A percentile compares a stretch with the other conserved stretches of the same genome.
Conservation (phyloP, 1,139 yeast genomes). For the Yamadazyma buinensis region DNA sequence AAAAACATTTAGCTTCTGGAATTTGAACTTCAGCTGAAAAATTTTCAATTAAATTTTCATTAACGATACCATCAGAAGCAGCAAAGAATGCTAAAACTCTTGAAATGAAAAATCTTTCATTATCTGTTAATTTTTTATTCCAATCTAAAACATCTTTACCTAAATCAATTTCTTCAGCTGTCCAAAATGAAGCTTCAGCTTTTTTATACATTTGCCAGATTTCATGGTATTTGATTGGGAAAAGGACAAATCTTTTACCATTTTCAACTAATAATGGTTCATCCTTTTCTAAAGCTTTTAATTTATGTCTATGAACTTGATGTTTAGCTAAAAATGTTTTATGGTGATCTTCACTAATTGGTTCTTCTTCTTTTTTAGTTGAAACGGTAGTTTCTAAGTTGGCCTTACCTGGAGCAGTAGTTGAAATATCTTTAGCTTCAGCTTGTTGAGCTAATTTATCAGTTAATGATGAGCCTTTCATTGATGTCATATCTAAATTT, state of each 20-base stretch:
- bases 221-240: conserved; percentile 97
- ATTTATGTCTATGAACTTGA: conserved; percentile 63
- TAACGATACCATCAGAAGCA: conserved; percentile 96
- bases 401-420: conserved; percentile 18
- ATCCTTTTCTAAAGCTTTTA: conserved; percentile 75
- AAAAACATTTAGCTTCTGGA: conserved; percentile 98
- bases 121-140: conserved; percentile 78
- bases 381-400: conserved; percentile 10
- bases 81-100: conserved; percentile 97
- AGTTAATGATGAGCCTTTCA: conserved; percentile 37
- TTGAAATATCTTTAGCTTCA: conserved; percentile 35
- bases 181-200: conserved; percentile 99
- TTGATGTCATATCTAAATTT: conserved; percentile 32
- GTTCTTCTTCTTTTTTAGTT: conserved; percentile 10
- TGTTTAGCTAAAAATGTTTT: conserved; percentile 54
- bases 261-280: conserved; percentile 90
- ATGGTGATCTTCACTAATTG: conserved; percentile 34
- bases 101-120: conserved; percentile 86
- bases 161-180: conserved; percentile 97
- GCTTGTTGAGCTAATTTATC: conserved; percentile 47
- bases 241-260: conserved; percentile 84
- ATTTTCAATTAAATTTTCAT: conserved; percentile 94
- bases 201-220: conserved; percentile 99
- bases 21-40: conserved; percentile 95
- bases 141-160: conserved; percentile 90